Evolutionary conservation across 164 flowering plant genomes (phyloP), one percentile per base, ranked within the genome.

Genomic region (Paratinospora sagittata): DNA sequence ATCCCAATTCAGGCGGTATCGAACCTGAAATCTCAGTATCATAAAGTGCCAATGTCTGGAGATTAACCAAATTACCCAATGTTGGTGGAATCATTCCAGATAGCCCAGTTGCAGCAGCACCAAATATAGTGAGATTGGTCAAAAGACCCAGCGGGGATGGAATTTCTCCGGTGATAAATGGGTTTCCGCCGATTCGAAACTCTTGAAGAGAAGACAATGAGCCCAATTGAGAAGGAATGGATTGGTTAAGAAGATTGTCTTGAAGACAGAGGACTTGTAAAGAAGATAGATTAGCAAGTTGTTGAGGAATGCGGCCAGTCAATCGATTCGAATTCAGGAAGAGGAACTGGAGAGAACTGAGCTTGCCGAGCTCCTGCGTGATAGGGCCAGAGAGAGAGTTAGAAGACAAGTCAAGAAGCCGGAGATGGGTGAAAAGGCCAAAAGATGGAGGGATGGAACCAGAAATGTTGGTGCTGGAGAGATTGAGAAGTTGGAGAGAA

Each of bases 101-200:
- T 0, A 96, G 89, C 0, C 86, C 86, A 2, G 97, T 89, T 1
- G 91, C 95, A 0, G 99, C 99, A 19, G 81, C 89, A 0, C 98
- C 98, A 58, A 95, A 86, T 11, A 88, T 91, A 47, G 96, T 90
- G 66, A 95, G 85, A 74, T 95, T 95, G 27, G 85, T 80, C 45
- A 90, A 85, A 0, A 82, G 66, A 2, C 99, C 98, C 9, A 96
- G 71, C 67, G 89, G 84, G 7, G 83, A 63, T 1, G 98, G 99
- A 24, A 93, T 90, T 43, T 82, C 86, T 0, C 98, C 99, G 0
- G 81, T 73, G 21, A 93, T 67, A 66, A 73, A 80, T 0, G 92
- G 95, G 60, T 96, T 96, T 0, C 99, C 99, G 1, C 99, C 99
- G 23, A 91, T 62, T 23, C 99, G 80, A 30, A 96, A 81, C 86